Evolutionary conservation across 805 yeast species (phyloP).

Genomic region (Ogataea dorogensis): DNA sequence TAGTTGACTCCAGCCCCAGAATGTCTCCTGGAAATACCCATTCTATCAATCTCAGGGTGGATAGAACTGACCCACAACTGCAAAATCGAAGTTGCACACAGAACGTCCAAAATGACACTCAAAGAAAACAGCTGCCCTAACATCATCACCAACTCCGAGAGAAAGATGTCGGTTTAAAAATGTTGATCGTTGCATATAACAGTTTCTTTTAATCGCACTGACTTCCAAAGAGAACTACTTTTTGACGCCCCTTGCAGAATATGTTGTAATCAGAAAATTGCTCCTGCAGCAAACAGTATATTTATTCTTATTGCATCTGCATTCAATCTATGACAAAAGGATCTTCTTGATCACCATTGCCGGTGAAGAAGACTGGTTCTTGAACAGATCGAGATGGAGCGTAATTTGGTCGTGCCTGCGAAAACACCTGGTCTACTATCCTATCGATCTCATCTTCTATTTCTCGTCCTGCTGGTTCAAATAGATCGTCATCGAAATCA

Average conservation of each 20-base stretch:
- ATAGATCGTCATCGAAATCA: slow-evolving; percentile 20
- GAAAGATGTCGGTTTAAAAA: background rate
- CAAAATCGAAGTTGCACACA: slow-evolving; percentile 17
- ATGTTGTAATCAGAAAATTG: too few species aligned
- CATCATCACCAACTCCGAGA: background rate
- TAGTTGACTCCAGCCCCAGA: slow-evolving; percentile 50
- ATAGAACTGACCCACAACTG: slow-evolving; percentile 27
- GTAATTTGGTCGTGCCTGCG: background rate
- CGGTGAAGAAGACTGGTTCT: slow-evolving; percentile 30
- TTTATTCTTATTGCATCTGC: background rate
- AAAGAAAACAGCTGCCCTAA: background rate
- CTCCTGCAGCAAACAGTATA: background rate
- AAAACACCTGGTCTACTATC: slow-evolving; percentile 16
- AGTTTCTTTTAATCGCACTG: too few species aligned
- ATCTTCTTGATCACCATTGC: slow-evolving; percentile 33
- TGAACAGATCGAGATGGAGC: background rate
- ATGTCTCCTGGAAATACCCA: slow-evolving; percentile 35
- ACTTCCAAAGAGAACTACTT: background rate
- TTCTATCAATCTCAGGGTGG: slow-evolving; percentile 27
- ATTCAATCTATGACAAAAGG: slow-evolving; percentile 32
- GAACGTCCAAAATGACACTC: slow-evolving; percentile 1
- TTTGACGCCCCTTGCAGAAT: slow-evolving; percentile 1
- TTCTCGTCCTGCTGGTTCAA: slow-evolving; percentile 13
- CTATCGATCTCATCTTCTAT: slow-evolving; percentile 16
- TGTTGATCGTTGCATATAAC: too few species aligned